Percentiles rank a stretch among this genome's conserved stretches.
Evolutionary conservation across 495 filamentous ascomycete genomes (phyloP).

Genomic region (Neurospora africana): DNA sequence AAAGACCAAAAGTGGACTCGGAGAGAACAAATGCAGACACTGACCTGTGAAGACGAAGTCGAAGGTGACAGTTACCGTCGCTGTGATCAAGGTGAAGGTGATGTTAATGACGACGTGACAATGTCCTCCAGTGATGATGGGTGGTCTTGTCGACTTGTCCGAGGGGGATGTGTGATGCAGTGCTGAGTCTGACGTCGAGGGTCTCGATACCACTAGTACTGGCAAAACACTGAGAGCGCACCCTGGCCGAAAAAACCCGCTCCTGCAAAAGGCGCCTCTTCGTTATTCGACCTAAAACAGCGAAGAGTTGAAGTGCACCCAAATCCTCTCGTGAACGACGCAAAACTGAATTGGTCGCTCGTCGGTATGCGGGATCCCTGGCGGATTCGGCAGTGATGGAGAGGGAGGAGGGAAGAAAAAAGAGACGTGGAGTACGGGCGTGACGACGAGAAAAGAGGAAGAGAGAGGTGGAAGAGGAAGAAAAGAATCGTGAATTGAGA

Average conservation of each 20-base stretch:
- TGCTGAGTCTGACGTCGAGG: not conserved
- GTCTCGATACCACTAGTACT: not conserved
- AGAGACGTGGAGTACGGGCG: constrained; percentile 7
- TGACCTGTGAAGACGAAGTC: constrained; percentile 16
- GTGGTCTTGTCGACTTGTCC: not conserved
- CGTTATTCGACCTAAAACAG: constrained; percentile 11
- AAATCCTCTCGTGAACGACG: constrained; percentile 26
- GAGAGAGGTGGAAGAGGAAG: constrained; percentile 15
- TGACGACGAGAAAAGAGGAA: constrained; percentile 13
- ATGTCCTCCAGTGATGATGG: constrained; percentile 6
- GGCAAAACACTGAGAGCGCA: constrained; percentile 8
- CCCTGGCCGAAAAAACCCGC: constrained; percentile 12
- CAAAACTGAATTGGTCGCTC: constrained; percentile 33
- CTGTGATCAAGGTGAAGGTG: constrained; percentile 6
- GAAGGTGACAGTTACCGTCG: constrained; percentile 8
- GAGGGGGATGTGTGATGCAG: not conserved
- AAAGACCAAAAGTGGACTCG: not conserved
- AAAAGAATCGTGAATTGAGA: constrained; percentile 15
- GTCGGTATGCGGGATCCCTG: constrained; percentile 20
- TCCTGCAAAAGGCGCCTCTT: constrained; percentile 8
- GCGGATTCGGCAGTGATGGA: constrained; percentile 16
- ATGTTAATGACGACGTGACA: not conserved
- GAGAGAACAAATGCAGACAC: constrained; percentile 4
- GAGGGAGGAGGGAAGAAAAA: constrained; percentile 8
- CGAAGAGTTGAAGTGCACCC: constrained; percentile 14